Base-by-base conservation (phyloP, 73 alveolate genomes). In the Symbiodinium natans region DNA sequence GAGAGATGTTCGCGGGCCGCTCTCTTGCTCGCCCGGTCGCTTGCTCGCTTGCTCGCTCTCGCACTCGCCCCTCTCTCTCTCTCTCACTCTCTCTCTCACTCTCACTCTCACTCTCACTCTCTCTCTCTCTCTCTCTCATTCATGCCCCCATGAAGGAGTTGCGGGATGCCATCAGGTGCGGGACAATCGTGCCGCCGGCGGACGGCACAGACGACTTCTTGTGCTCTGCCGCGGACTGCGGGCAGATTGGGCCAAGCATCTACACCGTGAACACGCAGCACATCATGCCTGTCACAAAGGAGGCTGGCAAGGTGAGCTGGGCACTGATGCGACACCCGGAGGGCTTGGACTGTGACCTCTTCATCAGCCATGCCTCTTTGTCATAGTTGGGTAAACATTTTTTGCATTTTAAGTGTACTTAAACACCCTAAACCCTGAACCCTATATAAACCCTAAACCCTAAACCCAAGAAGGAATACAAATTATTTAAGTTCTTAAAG, bases 251-350 rank as follows among this genome's bases (percentile, higher is more conserved):
- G 41, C 94, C 94, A 21, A 56, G 39, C 85, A 59, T 87, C 39
- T 38, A 87, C 85, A 87, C 94, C 0, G 94, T 87, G 42, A 87
- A 54, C 29, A 54, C 68, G 84, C 85, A 87, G 29, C 71, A 56
- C 85, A 87, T 87, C 94, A 87, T 46, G 33, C 85, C 83, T 33
- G 94, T 59, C 41, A 87, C 82, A 19, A 29, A 68, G 82, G 36
- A 68, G 19, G 82, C 82, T 19, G 94, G 94, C 48, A 86, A 86
- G 94, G 54, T 86, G 85, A 86, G 94, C 34, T 86, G 94, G 94
- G 94, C 94, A 21, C 36, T 86, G 71, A 86, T 86, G 94, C 68
- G 68, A 54, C 83, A 86, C 40, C 94, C 94, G 27, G 39, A 43
- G 82, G 94, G 94, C 41, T 56, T 86, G 38, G 94, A 86, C 40